Conservation (phyloP, 177 flowering plant genomes). For the Tripterygium wilfordii region DNA sequence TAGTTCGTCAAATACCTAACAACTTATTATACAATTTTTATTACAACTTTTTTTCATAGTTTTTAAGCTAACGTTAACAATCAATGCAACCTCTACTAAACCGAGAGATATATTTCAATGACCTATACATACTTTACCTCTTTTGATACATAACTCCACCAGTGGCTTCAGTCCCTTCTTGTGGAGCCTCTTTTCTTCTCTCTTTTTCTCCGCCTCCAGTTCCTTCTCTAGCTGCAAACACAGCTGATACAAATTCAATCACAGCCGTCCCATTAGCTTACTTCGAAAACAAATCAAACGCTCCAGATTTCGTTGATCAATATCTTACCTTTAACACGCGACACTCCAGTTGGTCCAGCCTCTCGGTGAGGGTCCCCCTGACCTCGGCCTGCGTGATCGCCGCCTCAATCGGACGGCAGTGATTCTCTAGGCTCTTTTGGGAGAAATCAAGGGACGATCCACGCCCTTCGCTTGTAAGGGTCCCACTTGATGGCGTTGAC, state of each 20-base stretch:
- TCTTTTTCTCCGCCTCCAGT: slow-evolving; percentile 22
- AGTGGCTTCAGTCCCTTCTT: slow-evolving; percentile 42
- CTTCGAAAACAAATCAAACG: too few relatives aligned
- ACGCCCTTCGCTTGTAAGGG: slow-evolving; percentile 32
- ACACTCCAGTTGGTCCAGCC: slow-evolving; percentile 44
- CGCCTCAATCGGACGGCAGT: slow-evolving; percentile 57
- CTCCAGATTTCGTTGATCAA: too few relatives aligned
- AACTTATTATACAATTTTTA: too few relatives aligned
- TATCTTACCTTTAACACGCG: slow-evolving; percentile 66
- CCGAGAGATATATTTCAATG: too few relatives aligned
- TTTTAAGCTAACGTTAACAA: too few relatives aligned
- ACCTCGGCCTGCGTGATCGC: slow-evolving; percentile 46
- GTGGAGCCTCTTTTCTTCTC: slow-evolving; percentile 8
- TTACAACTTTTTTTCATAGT: too few relatives aligned
- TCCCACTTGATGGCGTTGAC: slow-evolving; percentile 44
- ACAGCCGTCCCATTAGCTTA: too few relatives aligned
- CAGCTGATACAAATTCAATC: slow-evolving; percentile 27
- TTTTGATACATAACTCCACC: too few relatives aligned
- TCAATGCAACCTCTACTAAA: too few relatives aligned
- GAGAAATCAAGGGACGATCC: slow-evolving; percentile 36
- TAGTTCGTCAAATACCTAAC: too few relatives aligned
- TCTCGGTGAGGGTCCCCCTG: slow-evolving; percentile 61
- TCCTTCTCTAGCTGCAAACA: slow-evolving; percentile 46
- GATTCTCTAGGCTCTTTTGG: slow-evolving; percentile 52
- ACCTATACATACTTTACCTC: too few relatives aligned